Conservation (phyloP, 225 moss, liverwort and hornwort genomes). For the Neckera pumila region DNA sequence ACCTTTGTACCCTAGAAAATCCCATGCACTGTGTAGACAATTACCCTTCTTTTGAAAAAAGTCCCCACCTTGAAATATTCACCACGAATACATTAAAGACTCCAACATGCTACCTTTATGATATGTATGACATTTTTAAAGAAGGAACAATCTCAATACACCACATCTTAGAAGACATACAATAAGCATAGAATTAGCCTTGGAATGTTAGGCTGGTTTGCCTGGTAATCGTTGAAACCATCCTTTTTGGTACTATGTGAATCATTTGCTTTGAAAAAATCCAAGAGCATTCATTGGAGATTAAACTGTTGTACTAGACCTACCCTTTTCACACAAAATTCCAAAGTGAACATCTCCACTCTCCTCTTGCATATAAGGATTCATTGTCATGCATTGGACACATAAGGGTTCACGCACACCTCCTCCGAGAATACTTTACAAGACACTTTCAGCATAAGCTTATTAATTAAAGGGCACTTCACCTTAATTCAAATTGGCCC, state of each 20-base stretch:
- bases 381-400: rapidly evolving
- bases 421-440: background rate
- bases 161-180: background rate
- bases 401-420: background rate
- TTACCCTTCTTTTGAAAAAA: rapidly evolving
- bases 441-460: background rate
- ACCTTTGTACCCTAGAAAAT: background rate
- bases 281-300: background rate
- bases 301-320: background rate
- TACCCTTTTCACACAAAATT: background rate
- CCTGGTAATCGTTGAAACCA: rapidly evolving
- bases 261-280: background rate
- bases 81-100: background rate
- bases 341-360: rapidly evolving
- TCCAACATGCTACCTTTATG: rapidly evolving
- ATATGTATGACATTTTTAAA: background rate
- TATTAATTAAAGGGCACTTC: background rate
- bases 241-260: rapidly evolving
- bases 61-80: background rate
- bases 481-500: background rate
- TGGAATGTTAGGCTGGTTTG: rapidly evolving
- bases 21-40: background rate
- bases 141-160: rapidly evolving
- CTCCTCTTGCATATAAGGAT: rapidly evolving
- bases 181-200: background rate